Evolutionary conservation across 2,329 filamentous ascomycete species (phyloP).

Genomic region (Apiospora hydei): DNA sequence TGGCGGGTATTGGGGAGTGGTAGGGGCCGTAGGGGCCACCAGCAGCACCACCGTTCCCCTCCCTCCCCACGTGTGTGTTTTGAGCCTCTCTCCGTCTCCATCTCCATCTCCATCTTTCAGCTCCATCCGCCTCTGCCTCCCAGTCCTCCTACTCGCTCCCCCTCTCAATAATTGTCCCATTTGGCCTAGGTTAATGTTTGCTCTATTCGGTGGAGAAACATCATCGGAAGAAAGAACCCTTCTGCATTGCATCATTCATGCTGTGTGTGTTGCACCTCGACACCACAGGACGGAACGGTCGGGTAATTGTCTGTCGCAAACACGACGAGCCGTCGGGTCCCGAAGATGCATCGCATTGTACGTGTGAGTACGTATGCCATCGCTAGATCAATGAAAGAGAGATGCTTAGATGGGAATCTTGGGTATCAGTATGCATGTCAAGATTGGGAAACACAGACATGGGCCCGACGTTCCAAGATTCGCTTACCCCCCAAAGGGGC

Average conservation of each 20-base stretch:
- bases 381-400: neutral
- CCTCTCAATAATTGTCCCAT: neutral
- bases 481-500: neutral
- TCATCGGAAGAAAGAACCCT: neutral
- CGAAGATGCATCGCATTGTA: neutral
- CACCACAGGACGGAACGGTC: neutral
- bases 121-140: neutral
- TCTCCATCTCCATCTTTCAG: too few species aligned
- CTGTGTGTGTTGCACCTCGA: neutral
- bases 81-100: neutral
- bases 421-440: neutral
- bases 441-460: neutral
- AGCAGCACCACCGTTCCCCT: neutral
- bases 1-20: neutral
- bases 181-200: neutral
- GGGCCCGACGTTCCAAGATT: neutral
- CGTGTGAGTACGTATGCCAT: neutral
- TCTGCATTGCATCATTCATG: neutral
- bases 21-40: neutral
- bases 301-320: neutral
- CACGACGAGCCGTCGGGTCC: neutral
- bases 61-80: slow-evolving; percentile 1
- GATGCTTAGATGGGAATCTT: neutral
- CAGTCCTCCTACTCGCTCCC: neutral
- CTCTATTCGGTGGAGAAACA: slow-evolving; percentile 15